These are phyloP conservation scores for Podospora pseudocomata DNA, from an alignment of 495 filamentous ascomycete genomes.

Conservation along the genomic window DNA sequence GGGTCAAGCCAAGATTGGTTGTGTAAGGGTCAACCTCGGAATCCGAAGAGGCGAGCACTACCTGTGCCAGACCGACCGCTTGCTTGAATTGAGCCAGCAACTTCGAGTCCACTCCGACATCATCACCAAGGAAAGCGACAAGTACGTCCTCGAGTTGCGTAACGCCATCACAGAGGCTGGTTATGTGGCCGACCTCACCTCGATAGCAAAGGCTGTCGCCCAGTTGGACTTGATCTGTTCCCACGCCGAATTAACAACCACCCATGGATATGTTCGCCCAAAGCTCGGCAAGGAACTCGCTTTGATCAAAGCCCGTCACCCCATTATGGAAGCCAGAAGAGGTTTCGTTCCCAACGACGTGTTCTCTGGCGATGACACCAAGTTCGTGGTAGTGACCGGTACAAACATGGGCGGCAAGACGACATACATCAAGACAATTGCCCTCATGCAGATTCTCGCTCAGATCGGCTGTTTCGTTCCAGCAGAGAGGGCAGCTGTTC, in stretches of 20 bases:
- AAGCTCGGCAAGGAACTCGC: slow-evolving; percentile 70
- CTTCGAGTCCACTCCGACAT: slow-evolving; percentile 67
- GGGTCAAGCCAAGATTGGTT: slow-evolving; percentile 14
- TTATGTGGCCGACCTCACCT: slow-evolving; percentile 66
- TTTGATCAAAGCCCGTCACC: slow-evolving; percentile 78
- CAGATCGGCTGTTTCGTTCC: slow-evolving; percentile 92
- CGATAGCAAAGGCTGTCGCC: slow-evolving; percentile 78
- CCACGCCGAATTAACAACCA: slow-evolving; percentile 75
- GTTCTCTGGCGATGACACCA: slow-evolving; percentile 70
- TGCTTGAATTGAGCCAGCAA: slow-evolving; percentile 58
- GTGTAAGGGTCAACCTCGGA: slow-evolving; percentile 60
- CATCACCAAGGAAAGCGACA: slow-evolving; percentile 72
- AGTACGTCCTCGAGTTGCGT: slow-evolving; percentile 66
- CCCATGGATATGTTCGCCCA: slow-evolving; percentile 76
- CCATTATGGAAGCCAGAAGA: slow-evolving; percentile 59
- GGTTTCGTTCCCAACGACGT: slow-evolving; percentile 80
- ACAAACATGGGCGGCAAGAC: slow-evolving; percentile 99
- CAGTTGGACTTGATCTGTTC: slow-evolving; percentile 86
- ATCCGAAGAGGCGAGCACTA: slow-evolving; percentile 66
- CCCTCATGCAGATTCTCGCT: slow-evolving; percentile 84
- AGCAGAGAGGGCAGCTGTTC: slow-evolving; percentile 75
- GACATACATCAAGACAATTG: slow-evolving; percentile 86
- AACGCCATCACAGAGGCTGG: slow-evolving; percentile 46
- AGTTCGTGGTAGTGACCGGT: slow-evolving; percentile 92
- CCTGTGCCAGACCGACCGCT: slow-evolving; percentile 81